phyloP scores from a whole-genome alignment of 2,329 filamentous ascomycete genomes.

The Leptographium wingfieldii region DNA sequence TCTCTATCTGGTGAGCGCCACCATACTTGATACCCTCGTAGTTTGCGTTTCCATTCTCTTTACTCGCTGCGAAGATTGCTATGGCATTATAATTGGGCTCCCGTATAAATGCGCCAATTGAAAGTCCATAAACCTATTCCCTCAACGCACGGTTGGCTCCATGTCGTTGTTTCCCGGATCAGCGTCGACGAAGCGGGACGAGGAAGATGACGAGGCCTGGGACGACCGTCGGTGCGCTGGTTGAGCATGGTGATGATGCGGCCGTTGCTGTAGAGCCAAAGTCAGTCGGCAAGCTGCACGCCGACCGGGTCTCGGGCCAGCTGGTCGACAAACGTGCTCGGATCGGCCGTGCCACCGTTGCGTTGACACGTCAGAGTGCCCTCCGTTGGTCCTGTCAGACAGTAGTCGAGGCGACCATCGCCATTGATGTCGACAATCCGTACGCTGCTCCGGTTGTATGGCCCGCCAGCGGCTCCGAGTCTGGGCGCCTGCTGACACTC shows the following conservation, averaged over 20 bases:
- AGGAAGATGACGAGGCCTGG: too few species aligned
- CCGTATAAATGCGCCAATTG: too few species aligned
- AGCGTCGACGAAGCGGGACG: too few species aligned
- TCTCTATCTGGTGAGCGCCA: too few species aligned
- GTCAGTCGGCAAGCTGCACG: not conserved
- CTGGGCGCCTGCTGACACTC: not conserved
- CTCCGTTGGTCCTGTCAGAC: not conserved
- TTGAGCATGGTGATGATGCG: not conserved
- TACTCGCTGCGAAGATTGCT: too few species aligned
- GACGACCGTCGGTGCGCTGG: not conserved
- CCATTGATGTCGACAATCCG: constrained; percentile 10
- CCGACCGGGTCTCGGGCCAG: not conserved
- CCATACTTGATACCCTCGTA: too few species aligned
- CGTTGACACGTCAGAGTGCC: constrained; percentile 16
- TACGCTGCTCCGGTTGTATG: not conserved
- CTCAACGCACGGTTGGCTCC: too few species aligned
- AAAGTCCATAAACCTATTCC: too few species aligned
- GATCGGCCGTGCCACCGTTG: constrained; percentile 16
- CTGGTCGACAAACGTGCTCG: not conserved
- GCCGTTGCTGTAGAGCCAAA: not conserved
- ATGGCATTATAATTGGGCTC: too few species aligned
- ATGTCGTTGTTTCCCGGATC: too few species aligned
- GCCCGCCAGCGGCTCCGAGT: not conserved
- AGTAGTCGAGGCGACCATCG: constrained; percentile 11
- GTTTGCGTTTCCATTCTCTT: too few species aligned